A percentile compares a stretch with the other conserved stretches of the same genome.
These are phyloP conservation scores for Amyloporia xantha DNA, from an alignment of 768 basidiomycete species.

Conservation along the genomic window DNA sequence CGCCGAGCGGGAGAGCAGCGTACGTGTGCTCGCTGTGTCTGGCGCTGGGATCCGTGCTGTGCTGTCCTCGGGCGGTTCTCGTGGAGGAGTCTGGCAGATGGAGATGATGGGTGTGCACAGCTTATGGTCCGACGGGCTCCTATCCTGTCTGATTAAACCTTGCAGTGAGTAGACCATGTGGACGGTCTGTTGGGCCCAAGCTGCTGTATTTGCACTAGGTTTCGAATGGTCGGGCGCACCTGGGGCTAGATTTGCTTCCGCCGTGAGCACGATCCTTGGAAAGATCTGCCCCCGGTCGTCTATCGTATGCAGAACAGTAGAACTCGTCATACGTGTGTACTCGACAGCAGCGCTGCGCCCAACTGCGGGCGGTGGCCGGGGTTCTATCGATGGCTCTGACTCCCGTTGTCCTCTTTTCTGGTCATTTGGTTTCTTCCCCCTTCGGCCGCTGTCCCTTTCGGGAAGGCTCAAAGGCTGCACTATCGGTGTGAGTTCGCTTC, in stretches of 20 bases:
- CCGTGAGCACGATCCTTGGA: constrained; percentile 16
- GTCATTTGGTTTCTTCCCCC: constrained; percentile 17
- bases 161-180: neutral
- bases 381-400: neutral
- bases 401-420: constrained; percentile 12
- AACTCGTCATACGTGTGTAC: no score
- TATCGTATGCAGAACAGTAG: no score
- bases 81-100: neutral
- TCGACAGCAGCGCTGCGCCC: no score
- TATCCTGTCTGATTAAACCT: neutral
- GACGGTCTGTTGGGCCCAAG: constrained; percentile 8
- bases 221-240: neutral
- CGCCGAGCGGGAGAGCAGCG: neutral
- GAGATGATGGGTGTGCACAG: neutral
- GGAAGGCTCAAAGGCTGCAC: constrained; percentile 22
- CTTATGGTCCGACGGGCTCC: neutral
- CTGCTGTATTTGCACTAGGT: constrained; percentile 8
- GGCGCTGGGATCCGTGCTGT: neutral
- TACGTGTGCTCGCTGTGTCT: no score
- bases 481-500: neutral
- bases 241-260: constrained; percentile 20
- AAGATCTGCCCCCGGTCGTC: no score
- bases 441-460: constrained; percentile 5
- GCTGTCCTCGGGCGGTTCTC: neutral
- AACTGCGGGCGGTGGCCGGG: neutral